Evolutionary conservation across 805 yeast species (phyloP), one percentile per base, ranked within the genome.

Genomic region (Danielia reshetovae): DNA sequence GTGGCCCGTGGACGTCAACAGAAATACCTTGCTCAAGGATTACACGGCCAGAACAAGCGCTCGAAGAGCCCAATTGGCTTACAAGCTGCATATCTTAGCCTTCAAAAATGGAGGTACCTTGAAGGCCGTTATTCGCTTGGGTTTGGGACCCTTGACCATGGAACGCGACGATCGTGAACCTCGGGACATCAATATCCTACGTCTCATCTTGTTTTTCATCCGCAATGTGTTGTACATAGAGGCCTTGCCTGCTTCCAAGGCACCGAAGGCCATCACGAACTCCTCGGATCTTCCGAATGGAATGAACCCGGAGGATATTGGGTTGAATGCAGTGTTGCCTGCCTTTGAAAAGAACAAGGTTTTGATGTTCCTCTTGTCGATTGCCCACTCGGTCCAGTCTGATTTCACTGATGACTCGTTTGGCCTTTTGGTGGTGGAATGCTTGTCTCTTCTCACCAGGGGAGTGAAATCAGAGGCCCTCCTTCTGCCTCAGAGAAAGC

Each of bases 221-320:
- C 71, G 95, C 42, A 93, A 93, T 54, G 48, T 93, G n/a, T 60
- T 85, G 7, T 72, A 77, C 26, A 86, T 90, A 22, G 87, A 82
- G 45, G 90, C 89, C 0, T 77, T 83, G 1, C 77, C 72, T 23
- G 47, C 72, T 4, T 70, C 79, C 1, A 57, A 77, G 7, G 60
- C 76, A 2, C 58, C 65, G 2, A 69, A 69, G 30, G 68, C 68
- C 26, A 59, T 55, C 14, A 44, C 48, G 7, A 50, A 45, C 33
- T 39, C 51, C 4, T 58, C 62, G 33, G 70, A 66, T 38, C 52
- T 82, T 48, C 89, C 93, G 0, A 59, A 63, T 5, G 79, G 75
- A 26, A 70, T 83, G 7, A 56, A 70, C 5, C 48, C 57, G 18
- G 88, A 81, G 27, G 97, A 88, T 57, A 74, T 89, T 11, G 74